These are phyloP conservation scores for Neoscytalidium dimidiatum DNA, from an alignment of 2,329 filamentous ascomycete species.

Conservation along the genomic window DNA sequence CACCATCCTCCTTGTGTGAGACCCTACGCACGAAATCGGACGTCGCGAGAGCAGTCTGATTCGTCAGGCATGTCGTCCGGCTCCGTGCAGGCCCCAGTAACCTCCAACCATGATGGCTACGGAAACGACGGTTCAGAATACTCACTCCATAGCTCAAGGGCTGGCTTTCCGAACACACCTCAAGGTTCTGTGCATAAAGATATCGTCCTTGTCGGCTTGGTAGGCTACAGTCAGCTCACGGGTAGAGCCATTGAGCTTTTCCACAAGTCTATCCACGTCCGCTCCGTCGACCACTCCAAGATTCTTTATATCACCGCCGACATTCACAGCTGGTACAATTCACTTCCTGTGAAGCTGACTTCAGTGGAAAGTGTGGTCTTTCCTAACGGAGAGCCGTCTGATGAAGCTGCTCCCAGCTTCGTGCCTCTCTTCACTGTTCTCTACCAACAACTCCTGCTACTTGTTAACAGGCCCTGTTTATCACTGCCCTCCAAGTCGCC, in stretches of 20 bases:
- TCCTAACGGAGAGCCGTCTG: background rate
- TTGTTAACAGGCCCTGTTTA: constrained; percentile 18
- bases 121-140: background rate
- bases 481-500: constrained; percentile 7
- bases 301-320: constrained; percentile 18
- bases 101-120: background rate
- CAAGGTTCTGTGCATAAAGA: constrained; percentile 10
- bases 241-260: constrained; percentile 18
- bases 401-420: constrained; percentile 6
- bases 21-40: constrained; percentile 19
- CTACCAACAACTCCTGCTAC: constrained; percentile 17
- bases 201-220: constrained; percentile 8
- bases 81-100: background rate
- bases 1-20: constrained; percentile 35
- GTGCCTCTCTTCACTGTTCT: constrained; percentile 19
- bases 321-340: constrained; percentile 18
- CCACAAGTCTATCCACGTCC: constrained; percentile 20
- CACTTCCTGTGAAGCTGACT: constrained; percentile 7
- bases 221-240: constrained; percentile 19
- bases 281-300: constrained; percentile 18
- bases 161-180: background rate
- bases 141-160: background rate
- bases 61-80: background rate
- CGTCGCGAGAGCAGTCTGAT: background rate
- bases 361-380: background rate